Conservation (phyloP, 805 yeast genomes). For the Candida loeiensis region DNA sequence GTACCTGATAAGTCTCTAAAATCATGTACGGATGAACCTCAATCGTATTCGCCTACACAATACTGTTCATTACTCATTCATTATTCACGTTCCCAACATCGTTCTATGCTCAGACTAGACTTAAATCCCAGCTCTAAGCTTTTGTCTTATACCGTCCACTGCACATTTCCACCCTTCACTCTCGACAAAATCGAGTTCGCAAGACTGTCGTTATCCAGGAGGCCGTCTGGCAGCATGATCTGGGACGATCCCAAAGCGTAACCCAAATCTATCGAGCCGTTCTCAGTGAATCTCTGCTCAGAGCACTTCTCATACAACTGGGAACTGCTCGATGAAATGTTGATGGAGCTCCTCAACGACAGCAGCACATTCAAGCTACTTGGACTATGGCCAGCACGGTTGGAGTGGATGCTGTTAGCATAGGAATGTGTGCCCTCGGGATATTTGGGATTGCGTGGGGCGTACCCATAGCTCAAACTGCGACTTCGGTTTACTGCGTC, state of each 20-base stretch:
- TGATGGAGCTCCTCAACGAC: not conserved
- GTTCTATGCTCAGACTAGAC: too few relatives aligned
- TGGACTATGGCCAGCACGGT: not conserved
- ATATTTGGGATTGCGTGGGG: not conserved
- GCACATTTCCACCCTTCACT: constrained; percentile 2
- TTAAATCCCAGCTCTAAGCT: too few relatives aligned
- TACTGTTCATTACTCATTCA: too few relatives aligned
- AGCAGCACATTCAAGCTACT: not conserved
- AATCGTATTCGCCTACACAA: too few relatives aligned
- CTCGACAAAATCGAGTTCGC: not conserved
- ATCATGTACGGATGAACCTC: too few relatives aligned
- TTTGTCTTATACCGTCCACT: not conserved
- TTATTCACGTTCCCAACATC: too few relatives aligned
- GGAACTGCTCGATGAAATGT: not conserved
- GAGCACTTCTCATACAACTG: not conserved
- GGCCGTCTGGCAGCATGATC: not conserved
- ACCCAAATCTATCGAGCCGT: not conserved
- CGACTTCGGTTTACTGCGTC: not conserved
- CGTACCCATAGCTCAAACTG: not conserved
- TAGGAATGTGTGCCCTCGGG: not conserved
- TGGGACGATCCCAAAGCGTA: not conserved
- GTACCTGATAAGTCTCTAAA: too few relatives aligned
- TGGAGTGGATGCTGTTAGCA: not conserved
- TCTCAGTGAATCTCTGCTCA: not conserved
- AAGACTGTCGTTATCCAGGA: not conserved